A percentile compares a stretch with the other conserved stretches of the same genome.
These are phyloP conservation scores for Naganishia antarctica DNA, from an alignment of 768 basidiomycete species.

Conservation along the genomic window DNA sequence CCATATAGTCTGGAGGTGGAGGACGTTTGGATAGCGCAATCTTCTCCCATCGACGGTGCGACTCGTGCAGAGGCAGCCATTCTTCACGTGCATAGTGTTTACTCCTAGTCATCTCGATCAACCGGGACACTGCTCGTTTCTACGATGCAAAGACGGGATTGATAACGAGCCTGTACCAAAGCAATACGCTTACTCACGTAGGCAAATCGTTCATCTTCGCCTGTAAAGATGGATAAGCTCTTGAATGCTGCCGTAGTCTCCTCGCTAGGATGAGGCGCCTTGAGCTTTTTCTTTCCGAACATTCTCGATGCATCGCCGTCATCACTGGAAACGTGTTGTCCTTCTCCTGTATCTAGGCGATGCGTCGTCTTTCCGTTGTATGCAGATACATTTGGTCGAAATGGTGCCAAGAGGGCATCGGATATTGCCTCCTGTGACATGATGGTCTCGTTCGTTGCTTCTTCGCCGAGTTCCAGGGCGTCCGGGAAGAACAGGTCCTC, in stretches of 20 bases:
- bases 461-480: conserved; percentile 44
- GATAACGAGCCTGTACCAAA: too few relatives aligned
- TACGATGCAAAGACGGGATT: conserved; percentile 4
- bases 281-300: conserved; percentile 30
- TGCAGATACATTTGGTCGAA: conserved; percentile 58
- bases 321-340: background rate
- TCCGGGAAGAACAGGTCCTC: conserved; percentile 61
- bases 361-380: conserved; percentile 50
- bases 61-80: conserved; percentile 41
- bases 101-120: conserved; percentile 57
- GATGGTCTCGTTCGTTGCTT: conserved; percentile 39
- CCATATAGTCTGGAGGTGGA: conserved; percentile 19
- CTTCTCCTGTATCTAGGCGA: conserved; percentile 16
- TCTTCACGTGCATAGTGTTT: conserved; percentile 39
- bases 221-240: conserved; percentile 58
- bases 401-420: conserved; percentile 53
- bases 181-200: conserved; percentile 51
- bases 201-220: conserved; percentile 61
- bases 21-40: conserved; percentile 28
- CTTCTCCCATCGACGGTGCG: conserved; percentile 40
- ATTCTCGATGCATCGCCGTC: conserved; percentile 29
- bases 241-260: conserved; percentile 51
- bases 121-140: conserved; percentile 60
- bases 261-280: conserved; percentile 31
- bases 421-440: conserved; percentile 55